These are phyloP conservation scores for Apostasia ramifera DNA, from an alignment of 106 monocot species.

Conservation along the genomic window DNA sequence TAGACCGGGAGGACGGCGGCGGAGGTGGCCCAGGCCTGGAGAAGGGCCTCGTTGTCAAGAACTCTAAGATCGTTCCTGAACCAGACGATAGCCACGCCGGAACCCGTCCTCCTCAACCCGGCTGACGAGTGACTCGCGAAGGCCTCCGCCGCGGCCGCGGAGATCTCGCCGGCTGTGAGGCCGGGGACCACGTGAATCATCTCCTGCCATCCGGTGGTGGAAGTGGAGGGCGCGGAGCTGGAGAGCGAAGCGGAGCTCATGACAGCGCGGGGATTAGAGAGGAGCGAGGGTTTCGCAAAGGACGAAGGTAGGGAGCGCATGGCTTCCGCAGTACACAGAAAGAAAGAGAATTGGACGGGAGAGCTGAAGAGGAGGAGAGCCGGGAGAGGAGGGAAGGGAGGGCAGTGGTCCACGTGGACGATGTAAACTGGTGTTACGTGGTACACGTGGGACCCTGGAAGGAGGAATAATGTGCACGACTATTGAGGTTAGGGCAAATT, in stretches of 20 bases:
- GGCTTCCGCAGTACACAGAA: not conserved
- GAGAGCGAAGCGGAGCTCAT: constrained; percentile 11
- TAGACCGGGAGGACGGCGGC: constrained; percentile 67
- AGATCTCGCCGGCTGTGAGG: constrained; percentile 28
- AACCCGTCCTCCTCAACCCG: constrained; percentile 35
- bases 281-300: constrained; percentile 10
- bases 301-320: not conserved
- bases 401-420: too few relatives aligned
- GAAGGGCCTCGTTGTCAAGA: constrained; percentile 74
- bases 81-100: constrained; percentile 79
- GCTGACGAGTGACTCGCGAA: constrained; percentile 27
- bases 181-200: constrained; percentile 36
- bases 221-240: not conserved
- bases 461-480: too few relatives aligned
- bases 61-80: constrained; percentile 87
- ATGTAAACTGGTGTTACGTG: too few relatives aligned
- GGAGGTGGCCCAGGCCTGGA: constrained; percentile 53
- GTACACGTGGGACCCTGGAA: too few relatives aligned
- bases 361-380: too few relatives aligned
- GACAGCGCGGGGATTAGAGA: not conserved
- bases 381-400: too few relatives aligned
- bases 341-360: too few relatives aligned
- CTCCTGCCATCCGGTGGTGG: not conserved
- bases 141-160: constrained; percentile 27
- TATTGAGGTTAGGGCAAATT: too few relatives aligned